Evolutionary conservation across 2,329 filamentous ascomycete genomes (phyloP), one percentile per base, ranked within the genome.

Genomic region (Penicillium sp.): DNA sequence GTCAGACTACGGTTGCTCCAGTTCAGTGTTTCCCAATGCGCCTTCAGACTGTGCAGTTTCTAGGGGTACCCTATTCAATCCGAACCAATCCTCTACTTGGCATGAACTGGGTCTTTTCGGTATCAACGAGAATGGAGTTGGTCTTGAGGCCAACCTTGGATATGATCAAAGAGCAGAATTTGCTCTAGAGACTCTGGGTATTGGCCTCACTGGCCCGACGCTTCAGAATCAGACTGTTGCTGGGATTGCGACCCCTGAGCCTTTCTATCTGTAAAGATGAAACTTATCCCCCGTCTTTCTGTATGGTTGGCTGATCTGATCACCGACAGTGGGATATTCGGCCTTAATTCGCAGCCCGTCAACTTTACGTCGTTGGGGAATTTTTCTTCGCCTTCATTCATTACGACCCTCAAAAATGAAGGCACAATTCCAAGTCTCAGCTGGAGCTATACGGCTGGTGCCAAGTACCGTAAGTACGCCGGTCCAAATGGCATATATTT

Each of bases 391-490:
- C 77, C 77, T 39, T 75, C 69, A 27, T 82, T 84, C 62, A 68
- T 49, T 69, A 69, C 60, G 62, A 77, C 47, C 70, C 77, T 63
- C 67, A 77, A 55, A 70, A 78, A 58, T 67, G 78, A 77, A 46
- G 77, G 78, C 7, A 71, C 69, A 47, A 85, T 89, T 39, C 82
- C 85, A 1, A 88, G 85, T 62, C 75, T 87, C 51, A 86, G 83
- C 34, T 89, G 86, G 62, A 85, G 83, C 42, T 89, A 84, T 63
- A 89, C 86, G 3, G 85, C 85, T 32, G 86, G 86, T 13, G 84
- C 84, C n/a, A 77, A 77, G 51, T 89, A 89, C 60, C 76, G 82
- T 83, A 70, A 64, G 77, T 67, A 20, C 20, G 28, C 9, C 47
- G 13, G 8, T 36, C 6, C 18, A 35, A 10, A 26, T 6, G 23